Evolutionary conservation across 2,329 filamentous ascomycete species (phyloP), one percentile per base, ranked within the genome.

Genomic region (Stagonosporopsis chrysanthemi): DNA sequence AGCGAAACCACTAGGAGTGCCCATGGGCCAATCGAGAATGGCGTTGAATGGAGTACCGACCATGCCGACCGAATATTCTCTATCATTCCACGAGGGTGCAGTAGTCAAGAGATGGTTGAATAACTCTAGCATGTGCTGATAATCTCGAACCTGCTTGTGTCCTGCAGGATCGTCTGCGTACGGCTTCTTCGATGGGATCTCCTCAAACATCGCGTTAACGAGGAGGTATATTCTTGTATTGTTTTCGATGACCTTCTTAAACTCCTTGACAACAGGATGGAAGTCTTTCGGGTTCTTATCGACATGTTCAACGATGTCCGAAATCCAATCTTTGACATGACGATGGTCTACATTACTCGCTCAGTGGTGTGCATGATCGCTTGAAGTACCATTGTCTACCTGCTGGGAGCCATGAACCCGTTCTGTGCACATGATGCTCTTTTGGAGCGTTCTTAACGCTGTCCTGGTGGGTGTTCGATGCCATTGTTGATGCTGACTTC

Each of bases 141-240:
- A 90, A 75, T 89, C 83, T 8, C 85, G 83, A 54, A 91, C 84
- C 74, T 89, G 86, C 31, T 78, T 81, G 50, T 81, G 79, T 1
- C 87, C 88, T 1, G 83, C 85, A 0, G 88, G 87, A 58, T 90
- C 88, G 6, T 78, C 79, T 56, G 74, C 70, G 74, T 91, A 91
- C 0, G 84, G 84, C 17, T 81, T 77, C 72, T 86, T 86, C 29
- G 72, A 69, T 0, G 88, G 88, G 19, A 90, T 79, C 75, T 91
- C 86, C 28, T 84, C 79, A 75, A 89, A 91, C 89, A 91, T 91
- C 61, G 83, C 79, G 23, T 79, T 78, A 68, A 90, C 85, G 71
- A 87, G 85, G 81, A 90, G 87, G 77, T 86, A 88, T 24, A 91
- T 77, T 22, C 86, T 82, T 1, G 87, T 78, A 61, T 86, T 86